Evolutionary conservation across 768 basidiomycete species (phyloP).

Genomic region (Roridomyces roridus): DNA sequence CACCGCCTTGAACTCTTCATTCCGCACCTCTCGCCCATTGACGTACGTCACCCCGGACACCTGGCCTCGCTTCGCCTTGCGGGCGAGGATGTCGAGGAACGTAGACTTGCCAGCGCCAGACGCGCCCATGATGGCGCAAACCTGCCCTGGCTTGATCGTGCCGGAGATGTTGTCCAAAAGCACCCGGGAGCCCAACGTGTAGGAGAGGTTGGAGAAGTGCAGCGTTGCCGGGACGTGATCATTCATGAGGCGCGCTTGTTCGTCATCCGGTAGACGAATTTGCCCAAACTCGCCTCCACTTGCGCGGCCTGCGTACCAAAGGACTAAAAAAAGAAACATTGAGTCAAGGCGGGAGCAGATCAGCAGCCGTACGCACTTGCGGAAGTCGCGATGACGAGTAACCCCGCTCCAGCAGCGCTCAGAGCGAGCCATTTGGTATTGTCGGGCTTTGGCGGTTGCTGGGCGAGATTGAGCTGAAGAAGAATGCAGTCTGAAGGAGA

Average conservation of each 20-base stretch:
- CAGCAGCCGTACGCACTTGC: slow-evolving; percentile 48
- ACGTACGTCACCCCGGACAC: slow-evolving; percentile 81
- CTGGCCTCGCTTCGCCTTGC: slow-evolving; percentile 83
- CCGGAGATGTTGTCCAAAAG: slow-evolving; percentile 88
- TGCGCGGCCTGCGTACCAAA: slow-evolving; percentile 92
- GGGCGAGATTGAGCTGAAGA: not conserved
- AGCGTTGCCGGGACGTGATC: slow-evolving; percentile 94
- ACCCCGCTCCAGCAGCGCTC: slow-evolving; percentile 79
- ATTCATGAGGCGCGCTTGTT: slow-evolving; percentile 85
- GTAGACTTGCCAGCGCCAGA: slow-evolving; percentile 98
- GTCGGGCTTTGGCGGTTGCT: slow-evolving; percentile 85
- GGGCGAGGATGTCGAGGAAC: slow-evolving; percentile 93
- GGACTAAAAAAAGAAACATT: slow-evolving; percentile 41
- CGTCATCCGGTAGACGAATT: slow-evolving; percentile 81
- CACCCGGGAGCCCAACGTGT: slow-evolving; percentile 64
- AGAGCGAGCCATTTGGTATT: slow-evolving; percentile 84
- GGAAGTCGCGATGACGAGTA: slow-evolving; percentile 74
- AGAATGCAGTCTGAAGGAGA: not conserved
- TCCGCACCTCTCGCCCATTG: slow-evolving; percentile 81
- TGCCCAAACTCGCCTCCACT: slow-evolving; percentile 70
- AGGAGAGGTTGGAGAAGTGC: slow-evolving; percentile 88
- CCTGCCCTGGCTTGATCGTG: slow-evolving; percentile 83
- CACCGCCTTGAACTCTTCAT: slow-evolving; percentile 81
- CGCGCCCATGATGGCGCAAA: slow-evolving; percentile 97
- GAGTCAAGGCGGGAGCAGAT: not conserved